A percentile compares a stretch with the other conserved stretches of the same genome.
Evolutionary conservation across 1,139 yeast genomes (phyloP).

Genomic region (Saccharomycopsis hybrid): DNA sequence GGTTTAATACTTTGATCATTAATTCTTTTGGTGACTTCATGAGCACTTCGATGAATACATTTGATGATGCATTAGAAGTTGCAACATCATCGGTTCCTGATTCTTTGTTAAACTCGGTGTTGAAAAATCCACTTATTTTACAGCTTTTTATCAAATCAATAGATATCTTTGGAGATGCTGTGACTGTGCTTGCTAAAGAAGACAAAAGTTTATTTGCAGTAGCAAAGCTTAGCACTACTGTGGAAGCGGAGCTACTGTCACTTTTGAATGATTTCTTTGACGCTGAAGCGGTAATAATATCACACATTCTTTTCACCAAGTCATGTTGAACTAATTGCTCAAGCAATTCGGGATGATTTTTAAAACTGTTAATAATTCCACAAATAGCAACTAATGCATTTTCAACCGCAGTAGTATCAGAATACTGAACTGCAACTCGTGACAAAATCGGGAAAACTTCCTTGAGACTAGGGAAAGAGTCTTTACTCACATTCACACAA

Average conservation of each 20-base stretch:
- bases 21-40: constrained; percentile 72
- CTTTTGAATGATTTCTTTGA: constrained; percentile 1
- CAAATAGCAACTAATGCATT: constrained; percentile 64
- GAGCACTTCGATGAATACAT: constrained; percentile 55
- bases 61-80: constrained; percentile 23
- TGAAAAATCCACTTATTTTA: constrained; percentile 37
- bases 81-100: constrained; percentile 27
- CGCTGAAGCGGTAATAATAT: constrained; percentile 23
- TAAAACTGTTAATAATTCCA: constrained; percentile 51
- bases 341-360: constrained; percentile 36
- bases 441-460: constrained; percentile 59
- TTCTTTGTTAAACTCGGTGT: constrained; percentile 39
- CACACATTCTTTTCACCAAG: constrained; percentile 29
- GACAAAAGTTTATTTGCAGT: constrained; percentile 9
- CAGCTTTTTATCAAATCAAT: constrained; percentile 35
- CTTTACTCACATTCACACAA: constrained; percentile 43
- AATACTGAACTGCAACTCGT: constrained; percentile 50
- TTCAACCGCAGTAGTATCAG: constrained; percentile 62
- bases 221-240: constrained; percentile 17
- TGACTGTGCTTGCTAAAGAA: constrained; percentile 4
- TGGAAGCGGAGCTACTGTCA: background rate
- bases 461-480: constrained; percentile 39
- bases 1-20: constrained; percentile 46
- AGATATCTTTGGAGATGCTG: constrained; percentile 30
- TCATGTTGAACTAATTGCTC: constrained; percentile 38